phyloP scores from a whole-genome alignment of 257 asterid species.

The Solanum tarapatanum region DNA sequence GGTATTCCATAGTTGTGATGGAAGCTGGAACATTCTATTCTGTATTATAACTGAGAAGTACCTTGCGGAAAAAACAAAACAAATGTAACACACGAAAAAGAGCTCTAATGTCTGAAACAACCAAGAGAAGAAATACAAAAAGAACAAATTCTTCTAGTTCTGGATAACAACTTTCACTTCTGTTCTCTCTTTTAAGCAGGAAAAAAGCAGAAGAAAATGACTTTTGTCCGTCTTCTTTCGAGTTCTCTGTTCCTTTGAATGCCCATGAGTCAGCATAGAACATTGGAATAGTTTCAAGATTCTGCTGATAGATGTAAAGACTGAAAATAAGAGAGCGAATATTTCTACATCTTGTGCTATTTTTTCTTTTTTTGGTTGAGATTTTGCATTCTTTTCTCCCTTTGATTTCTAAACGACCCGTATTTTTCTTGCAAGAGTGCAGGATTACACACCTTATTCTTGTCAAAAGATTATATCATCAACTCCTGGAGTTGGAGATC shows the following conservation, averaged over 20 bases:
- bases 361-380: not conserved
- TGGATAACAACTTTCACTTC: not conserved
- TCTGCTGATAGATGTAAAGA: not conserved
- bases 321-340: not conserved
- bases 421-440: constrained; percentile 9
- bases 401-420: not conserved
- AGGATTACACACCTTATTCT: constrained; percentile 96
- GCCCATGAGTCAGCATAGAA: not conserved
- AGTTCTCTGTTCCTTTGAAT: not conserved
- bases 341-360: not conserved
- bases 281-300: not conserved
- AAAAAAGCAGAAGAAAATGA: not conserved
- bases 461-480: constrained; percentile 81
- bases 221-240: not conserved
- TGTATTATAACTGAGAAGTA: not conserved
- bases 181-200: not conserved
- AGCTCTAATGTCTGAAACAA: not conserved
- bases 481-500: constrained; percentile 90
- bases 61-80: not conserved
- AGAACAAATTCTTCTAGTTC: not conserved
- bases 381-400: not conserved
- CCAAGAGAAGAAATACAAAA: not conserved
- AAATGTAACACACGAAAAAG: not conserved
- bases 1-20: not conserved
- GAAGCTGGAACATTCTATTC: not conserved